These are phyloP conservation scores for Erigeron philadelphicus DNA, from an alignment of 140 eudicot species.

Conservation along the genomic window DNA sequence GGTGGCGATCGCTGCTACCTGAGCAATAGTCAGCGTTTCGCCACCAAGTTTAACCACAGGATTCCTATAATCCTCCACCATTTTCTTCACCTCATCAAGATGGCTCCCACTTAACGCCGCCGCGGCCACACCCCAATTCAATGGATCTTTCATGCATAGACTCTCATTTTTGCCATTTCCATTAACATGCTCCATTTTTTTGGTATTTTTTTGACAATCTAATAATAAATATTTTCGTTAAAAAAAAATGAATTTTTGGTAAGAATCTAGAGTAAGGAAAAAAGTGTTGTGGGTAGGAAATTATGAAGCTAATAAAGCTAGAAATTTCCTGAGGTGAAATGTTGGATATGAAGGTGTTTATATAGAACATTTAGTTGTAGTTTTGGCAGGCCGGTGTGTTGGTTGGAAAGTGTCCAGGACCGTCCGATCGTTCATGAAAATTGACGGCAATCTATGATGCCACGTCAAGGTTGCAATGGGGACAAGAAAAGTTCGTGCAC, in stretches of 20 bases:
- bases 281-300: conserved; percentile 18
- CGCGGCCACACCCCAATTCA: conserved; percentile 57
- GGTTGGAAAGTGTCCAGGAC: conserved; percentile 31
- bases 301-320: conserved; percentile 24
- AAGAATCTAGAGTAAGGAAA: background rate
- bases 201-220: background rate
- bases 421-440: conserved; percentile 32
- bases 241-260: background rate
- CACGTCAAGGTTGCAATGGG: conserved; percentile 28
- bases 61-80: conserved; percentile 54
- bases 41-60: conserved; percentile 51
- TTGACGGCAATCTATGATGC: conserved; percentile 17
- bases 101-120: conserved; percentile 50
- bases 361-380: conserved; percentile 25
- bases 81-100: conserved; percentile 58
- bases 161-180: conserved; percentile 8
- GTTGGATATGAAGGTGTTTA: conserved; percentile 30
- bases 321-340: conserved; percentile 32
- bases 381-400: conserved; percentile 34
- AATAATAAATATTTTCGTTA: background rate
- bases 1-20: conserved; percentile 57
- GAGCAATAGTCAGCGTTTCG: conserved; percentile 40
- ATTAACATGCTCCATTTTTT: conserved; percentile 26
- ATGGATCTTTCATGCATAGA: conserved; percentile 34
- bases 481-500: background rate